A percentile compares a stretch with the other conserved stretches of the same genome.
Conservation (phyloP, 2,329 filamentous ascomycete genomes). For the Meredithiella fracta region DNA sequence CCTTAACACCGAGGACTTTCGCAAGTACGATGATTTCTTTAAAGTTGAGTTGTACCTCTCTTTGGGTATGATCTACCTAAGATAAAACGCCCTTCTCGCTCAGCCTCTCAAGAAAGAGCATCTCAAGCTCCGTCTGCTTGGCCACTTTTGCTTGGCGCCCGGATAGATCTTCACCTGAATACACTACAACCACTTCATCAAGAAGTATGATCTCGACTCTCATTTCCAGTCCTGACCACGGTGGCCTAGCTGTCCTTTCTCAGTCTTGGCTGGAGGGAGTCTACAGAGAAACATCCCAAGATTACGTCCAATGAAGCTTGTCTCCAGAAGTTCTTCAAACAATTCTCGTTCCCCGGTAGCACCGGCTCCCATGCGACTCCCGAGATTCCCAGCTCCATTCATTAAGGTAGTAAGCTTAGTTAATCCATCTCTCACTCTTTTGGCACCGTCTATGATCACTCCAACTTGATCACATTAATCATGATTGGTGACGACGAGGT, state of each 20-base stretch:
- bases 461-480: constrained; percentile 55
- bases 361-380: constrained; percentile 65
- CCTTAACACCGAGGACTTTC: constrained; percentile 47
- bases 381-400: constrained; percentile 60
- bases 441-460: constrained; percentile 59
- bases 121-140: constrained; percentile 56
- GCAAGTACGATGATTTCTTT: constrained; percentile 57
- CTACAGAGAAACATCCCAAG: constrained; percentile 61
- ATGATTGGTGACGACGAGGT: constrained; percentile 70
- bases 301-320: constrained; percentile 53
- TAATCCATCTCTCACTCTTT: constrained; percentile 69
- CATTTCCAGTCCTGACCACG: constrained; percentile 63
- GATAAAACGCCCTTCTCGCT: constrained; percentile 53
- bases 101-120: constrained; percentile 53
- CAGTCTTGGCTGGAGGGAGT: constrained; percentile 64
- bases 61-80: constrained; percentile 66
- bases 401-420: constrained; percentile 69
- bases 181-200: constrained; percentile 69
- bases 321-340: constrained; percentile 62
- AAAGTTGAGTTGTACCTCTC: constrained; percentile 59
- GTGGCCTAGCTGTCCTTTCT: constrained; percentile 58
- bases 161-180: constrained; percentile 69
- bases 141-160: constrained; percentile 67
- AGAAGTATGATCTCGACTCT: constrained; percentile 54
- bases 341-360: constrained; percentile 67